Evolutionary conservation across 345 rosid species (phyloP).

Genomic region (Streptanthus diversifolius): DNA sequence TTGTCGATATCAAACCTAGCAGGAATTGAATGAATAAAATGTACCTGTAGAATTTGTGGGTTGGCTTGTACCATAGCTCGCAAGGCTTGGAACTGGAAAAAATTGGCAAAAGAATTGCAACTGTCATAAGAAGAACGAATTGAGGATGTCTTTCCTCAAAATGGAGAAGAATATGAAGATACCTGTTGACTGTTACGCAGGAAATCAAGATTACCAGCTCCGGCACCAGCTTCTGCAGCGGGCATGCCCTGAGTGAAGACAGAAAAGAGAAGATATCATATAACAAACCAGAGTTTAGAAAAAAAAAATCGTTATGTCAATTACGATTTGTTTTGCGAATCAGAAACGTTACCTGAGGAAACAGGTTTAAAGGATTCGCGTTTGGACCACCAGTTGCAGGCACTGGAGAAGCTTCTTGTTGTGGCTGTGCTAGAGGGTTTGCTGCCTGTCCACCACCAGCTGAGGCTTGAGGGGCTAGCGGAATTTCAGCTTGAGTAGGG

Average conservation of each 20-base stretch:
- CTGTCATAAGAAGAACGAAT: not conserved
- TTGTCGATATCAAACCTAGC: not conserved
- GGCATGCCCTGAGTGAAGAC: constrained; percentile 73
- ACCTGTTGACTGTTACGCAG: constrained; percentile 96
- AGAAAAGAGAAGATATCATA: constrained; percentile 7
- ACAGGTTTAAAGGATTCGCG: constrained; percentile 35
- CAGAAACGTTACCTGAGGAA: constrained; percentile 30
- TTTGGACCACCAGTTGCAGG: constrained; percentile 36
- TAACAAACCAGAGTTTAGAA: not conserved
- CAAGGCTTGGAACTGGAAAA: constrained; percentile 81
- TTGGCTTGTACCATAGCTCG: constrained; percentile 85
- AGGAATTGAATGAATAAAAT: not conserved
- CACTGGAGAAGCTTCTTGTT: constrained; percentile 30
- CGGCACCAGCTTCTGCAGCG: constrained; percentile 59
- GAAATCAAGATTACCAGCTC: constrained; percentile 84
- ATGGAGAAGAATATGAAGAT: not conserved
- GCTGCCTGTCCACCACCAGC: constrained; percentile 32
- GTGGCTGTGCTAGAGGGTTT: constrained; percentile 30
- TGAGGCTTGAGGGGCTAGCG: constrained; percentile 32
- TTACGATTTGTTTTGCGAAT: too few species aligned
- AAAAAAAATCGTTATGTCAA: not conserved
- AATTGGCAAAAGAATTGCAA: not conserved
- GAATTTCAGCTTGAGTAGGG: constrained; percentile 39
- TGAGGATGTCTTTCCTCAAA: not conserved
- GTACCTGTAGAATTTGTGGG: constrained; percentile 81